phyloP scores from a whole-genome alignment of 2,329 filamentous ascomycete species.

The Diaporthe longicolla region DNA sequence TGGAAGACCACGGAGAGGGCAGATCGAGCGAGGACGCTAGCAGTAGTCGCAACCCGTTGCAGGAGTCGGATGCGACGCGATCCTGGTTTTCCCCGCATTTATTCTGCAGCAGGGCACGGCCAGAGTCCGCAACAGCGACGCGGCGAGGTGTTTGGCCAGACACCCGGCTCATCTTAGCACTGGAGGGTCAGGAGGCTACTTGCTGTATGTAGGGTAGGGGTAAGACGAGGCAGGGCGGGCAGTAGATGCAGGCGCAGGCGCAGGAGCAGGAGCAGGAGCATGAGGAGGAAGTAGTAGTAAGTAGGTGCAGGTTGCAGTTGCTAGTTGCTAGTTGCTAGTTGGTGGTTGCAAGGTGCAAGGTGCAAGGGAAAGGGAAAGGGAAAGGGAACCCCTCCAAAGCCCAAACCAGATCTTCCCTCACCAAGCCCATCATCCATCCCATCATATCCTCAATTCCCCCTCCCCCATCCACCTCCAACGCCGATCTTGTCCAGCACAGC shows the following conservation, averaged over 20 bases:
- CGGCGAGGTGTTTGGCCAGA: constrained; percentile 22
- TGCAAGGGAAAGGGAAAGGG: background rate
- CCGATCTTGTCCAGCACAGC: constrained; percentile 16
- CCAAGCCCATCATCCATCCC: constrained; percentile 1
- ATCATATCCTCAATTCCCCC: background rate
- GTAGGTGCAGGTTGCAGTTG: background rate
- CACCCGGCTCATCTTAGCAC: background rate
- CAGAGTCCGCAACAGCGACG: constrained; percentile 35
- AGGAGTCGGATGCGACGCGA: constrained; percentile 32
- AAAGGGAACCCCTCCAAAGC: constrained; percentile 9
- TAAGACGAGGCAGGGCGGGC: background rate
- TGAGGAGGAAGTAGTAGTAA: background rate
- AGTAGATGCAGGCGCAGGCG: background rate
- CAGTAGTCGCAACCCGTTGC: constrained; percentile 25
- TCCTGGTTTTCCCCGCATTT: constrained; percentile 43
- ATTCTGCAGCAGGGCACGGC: constrained; percentile 39
- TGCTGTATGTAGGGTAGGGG: background rate
- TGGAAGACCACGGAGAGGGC: constrained; percentile 21
- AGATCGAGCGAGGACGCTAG: constrained; percentile 20
- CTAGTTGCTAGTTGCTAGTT: too few relatives aligned
- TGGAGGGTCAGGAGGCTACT: constrained; percentile 23
- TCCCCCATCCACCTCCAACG: constrained; percentile 14
- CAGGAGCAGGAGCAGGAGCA: too few relatives aligned
- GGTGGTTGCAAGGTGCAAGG: too few relatives aligned
- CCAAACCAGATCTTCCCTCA: constrained; percentile 21